phyloP scores from a whole-genome alignment of 2,329 filamentous ascomycete species.

The Orbilia ellipsospora region DNA sequence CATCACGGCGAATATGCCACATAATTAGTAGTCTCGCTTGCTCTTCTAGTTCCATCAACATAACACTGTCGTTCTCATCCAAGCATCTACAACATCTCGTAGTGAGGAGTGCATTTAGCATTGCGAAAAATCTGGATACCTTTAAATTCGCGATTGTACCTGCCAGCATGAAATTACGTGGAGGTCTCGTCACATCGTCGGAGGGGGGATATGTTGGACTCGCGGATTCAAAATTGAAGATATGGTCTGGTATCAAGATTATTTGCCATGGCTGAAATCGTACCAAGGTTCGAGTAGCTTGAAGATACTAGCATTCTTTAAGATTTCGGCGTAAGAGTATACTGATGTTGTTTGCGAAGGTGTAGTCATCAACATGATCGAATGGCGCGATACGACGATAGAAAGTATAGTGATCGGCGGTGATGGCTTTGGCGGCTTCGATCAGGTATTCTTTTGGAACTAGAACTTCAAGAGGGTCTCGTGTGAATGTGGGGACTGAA shows the following conservation, averaged over 20 bases:
- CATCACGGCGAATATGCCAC: constrained; percentile 25
- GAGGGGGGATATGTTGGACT: neutral
- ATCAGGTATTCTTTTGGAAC: constrained; percentile 24
- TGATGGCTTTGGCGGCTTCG: constrained; percentile 17
- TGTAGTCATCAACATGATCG: constrained; percentile 25
- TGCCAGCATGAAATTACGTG: neutral
- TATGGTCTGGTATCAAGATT: constrained; percentile 33
- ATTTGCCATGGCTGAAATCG: constrained; percentile 47
- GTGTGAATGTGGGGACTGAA: constrained; percentile 19
- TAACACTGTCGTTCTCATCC: neutral
- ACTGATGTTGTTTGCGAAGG: constrained; percentile 23
- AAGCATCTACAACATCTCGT: constrained; percentile 9
- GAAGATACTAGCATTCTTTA: constrained; percentile 23
- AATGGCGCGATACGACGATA: constrained; percentile 24
- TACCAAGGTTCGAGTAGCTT: constrained; percentile 9
- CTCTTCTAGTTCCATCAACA: constrained; percentile 18
- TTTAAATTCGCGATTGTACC: constrained; percentile 1
- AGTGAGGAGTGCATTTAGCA: constrained; percentile 37
- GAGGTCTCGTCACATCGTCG: constrained; percentile 13
- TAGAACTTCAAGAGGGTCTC: constrained; percentile 39
- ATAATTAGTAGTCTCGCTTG: constrained; percentile 28
- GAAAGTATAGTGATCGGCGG: constrained; percentile 7
- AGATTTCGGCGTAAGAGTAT: constrained; percentile 25
- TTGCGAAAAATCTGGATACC: constrained; percentile 22
- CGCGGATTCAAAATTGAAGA: constrained; percentile 18